Percentiles rank a stretch among this genome's conserved stretches.
phyloP scores from a whole-genome alignment of 768 basidiomycete genomes.

The Strobilomyces confusus region DNA sequence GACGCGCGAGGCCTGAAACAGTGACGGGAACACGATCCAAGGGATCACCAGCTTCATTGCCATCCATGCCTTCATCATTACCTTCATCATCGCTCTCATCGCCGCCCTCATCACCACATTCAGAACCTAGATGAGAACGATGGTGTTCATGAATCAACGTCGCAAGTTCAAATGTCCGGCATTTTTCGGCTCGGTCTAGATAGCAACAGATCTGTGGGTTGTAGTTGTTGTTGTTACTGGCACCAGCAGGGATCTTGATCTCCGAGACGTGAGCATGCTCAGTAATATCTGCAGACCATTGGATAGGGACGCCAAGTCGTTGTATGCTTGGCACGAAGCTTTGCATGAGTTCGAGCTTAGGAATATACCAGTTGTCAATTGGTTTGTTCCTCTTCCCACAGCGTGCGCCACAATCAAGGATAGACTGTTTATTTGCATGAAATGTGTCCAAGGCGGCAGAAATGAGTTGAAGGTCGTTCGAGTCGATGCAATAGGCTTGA shows the following conservation, averaged over 20 bases:
- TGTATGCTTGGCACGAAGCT: not conserved
- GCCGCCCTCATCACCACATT: too few relatives aligned
- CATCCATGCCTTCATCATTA: too few relatives aligned
- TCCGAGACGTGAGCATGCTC: not conserved
- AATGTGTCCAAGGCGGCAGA: not conserved
- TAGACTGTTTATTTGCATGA: not conserved
- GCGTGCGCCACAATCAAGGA: not conserved
- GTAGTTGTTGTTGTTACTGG: not conserved
- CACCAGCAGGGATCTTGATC: not conserved
- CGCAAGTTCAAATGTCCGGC: not conserved
- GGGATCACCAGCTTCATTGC: not conserved
- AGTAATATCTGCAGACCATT: not conserved
- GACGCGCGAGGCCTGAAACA: not conserved
- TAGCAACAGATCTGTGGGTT: not conserved
- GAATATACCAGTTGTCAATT: not conserved
- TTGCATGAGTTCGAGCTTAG: not conserved
- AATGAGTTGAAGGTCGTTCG: not conserved
- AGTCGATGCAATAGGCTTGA: not conserved
- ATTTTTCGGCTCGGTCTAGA: not conserved
- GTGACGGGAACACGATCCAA: too few relatives aligned
- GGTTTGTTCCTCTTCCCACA: not conserved
- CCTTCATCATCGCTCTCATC: not conserved
- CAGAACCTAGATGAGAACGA: not conserved
- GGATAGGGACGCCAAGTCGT: not conserved
- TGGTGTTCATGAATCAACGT: not conserved